Evolutionary conservation across 306 rosid species (phyloP).

Genomic region (Vicia sativa): DNA sequence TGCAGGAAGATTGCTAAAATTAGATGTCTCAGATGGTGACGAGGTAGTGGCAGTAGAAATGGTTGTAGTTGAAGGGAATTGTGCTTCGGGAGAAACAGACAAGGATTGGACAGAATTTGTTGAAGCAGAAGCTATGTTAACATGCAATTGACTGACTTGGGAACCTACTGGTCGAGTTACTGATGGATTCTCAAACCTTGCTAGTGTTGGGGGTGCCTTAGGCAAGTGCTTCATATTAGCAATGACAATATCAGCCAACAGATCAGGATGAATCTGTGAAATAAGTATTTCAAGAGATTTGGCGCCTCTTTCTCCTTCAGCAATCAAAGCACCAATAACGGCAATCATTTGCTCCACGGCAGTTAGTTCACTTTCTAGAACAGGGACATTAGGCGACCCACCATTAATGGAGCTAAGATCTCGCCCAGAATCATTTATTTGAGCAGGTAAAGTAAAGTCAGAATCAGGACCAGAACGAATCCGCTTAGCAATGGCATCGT

Average conservation of each 20-base stretch:
- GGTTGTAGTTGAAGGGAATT: conserved; percentile 49
- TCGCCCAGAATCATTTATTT: conserved; percentile 60
- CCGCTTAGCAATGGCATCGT: conserved; percentile 65
- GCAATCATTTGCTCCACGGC: conserved; percentile 99
- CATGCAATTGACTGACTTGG: conserved; percentile 57
- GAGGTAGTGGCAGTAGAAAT: conserved; percentile 46
- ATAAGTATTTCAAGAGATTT: conserved; percentile 93
- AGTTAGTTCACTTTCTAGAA: conserved; percentile 63
- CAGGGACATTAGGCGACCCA: conserved; percentile 57
- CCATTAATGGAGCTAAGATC: conserved; percentile 60
- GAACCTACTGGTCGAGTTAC: conserved; percentile 52
- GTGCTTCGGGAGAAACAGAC: conserved; percentile 51
- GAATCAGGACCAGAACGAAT: conserved; percentile 61
- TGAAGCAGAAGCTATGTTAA: conserved; percentile 52
- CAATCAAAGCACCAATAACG: conserved; percentile 94
- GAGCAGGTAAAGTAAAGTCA: conserved; percentile 50
- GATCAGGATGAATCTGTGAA: conserved; percentile 92
- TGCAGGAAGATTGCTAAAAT: conserved; percentile 53
- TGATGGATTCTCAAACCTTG: conserved; percentile 67
- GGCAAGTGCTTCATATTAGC: conserved; percentile 97
- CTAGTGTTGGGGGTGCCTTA: conserved; percentile 64
- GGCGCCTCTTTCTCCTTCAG: conserved; percentile 98
- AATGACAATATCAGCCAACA: conserved; percentile 95
- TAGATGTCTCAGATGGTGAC: conserved; percentile 56
- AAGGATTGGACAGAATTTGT: conserved; percentile 63